These are phyloP conservation scores for Picea glauca DNA, from an alignment of 75 land plant genomes.

Conservation along the genomic window DNA sequence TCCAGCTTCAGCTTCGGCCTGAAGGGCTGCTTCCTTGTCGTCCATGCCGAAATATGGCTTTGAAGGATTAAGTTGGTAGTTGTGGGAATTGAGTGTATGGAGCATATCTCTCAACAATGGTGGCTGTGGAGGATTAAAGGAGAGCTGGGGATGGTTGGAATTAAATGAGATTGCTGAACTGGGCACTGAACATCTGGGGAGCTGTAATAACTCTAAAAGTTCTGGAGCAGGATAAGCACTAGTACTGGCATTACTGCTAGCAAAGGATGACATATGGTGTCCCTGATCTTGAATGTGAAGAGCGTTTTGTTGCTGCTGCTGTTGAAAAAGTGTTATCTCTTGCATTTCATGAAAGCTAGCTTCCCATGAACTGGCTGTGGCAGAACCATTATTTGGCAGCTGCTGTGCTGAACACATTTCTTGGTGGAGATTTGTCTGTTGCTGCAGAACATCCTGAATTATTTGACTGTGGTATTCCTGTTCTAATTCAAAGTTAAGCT, in stretches of 20 bases:
- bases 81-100: slow-evolving; percentile 12
- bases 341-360: slow-evolving; percentile 12
- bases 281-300: not conserved
- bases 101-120: slow-evolving; percentile 15
- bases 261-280: not conserved
- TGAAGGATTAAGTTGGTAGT: slow-evolving; percentile 8
- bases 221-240: slow-evolving; percentile 23
- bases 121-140: slow-evolving; percentile 9
- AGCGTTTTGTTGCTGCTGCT: slow-evolving; percentile 3
- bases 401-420: slow-evolving; percentile 5
- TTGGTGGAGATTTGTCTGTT: not conserved
- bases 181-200: slow-evolving; percentile 30
- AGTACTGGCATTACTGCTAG: not conserved
- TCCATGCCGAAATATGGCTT: slow-evolving; percentile 8
- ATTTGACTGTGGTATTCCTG: slow-evolving; percentile 12
- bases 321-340: slow-evolving; percentile 9
- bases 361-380: slow-evolving; percentile 7
- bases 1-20: slow-evolving; percentile 9
- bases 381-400: not conserved
- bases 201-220: slow-evolving; percentile 37
- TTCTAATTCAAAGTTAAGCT: slow-evolving; percentile 24
- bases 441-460: slow-evolving; percentile 10
- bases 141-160: slow-evolving; percentile 8
- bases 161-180: not conserved
- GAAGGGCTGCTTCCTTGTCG: slow-evolving; percentile 13